Conservation (phyloP, 164 flowering plant genomes). For the Stephania yunnanensis region DNA sequence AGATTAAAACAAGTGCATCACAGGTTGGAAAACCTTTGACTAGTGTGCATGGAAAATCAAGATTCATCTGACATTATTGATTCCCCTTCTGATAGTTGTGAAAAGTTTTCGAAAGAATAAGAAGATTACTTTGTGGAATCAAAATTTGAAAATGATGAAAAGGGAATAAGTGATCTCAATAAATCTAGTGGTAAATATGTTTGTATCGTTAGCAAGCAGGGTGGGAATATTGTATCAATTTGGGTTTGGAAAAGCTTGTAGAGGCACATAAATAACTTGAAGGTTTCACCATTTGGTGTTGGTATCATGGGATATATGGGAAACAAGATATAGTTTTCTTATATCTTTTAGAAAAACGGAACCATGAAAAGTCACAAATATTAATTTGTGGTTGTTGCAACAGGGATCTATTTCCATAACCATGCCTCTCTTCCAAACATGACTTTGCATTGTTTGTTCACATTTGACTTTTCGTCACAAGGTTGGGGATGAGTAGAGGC, state of each 20-base stretch:
- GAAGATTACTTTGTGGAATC: slow-evolving; percentile 26
- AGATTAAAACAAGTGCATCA: slow-evolving; percentile 40
- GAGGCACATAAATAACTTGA: slow-evolving; percentile 74
- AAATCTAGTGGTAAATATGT: slow-evolving; percentile 48
- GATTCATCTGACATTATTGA: slow-evolving; percentile 34
- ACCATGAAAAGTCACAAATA: background rate
- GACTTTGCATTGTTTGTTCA: slow-evolving; percentile 89
- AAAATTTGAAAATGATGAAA: slow-evolving; percentile 19
- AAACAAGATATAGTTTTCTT: slow-evolving; percentile 58
- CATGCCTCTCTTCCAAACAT: slow-evolving; percentile 82
- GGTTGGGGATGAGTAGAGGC: slow-evolving; percentile 74
- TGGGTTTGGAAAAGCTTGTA: slow-evolving; percentile 82
- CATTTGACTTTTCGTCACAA: slow-evolving; percentile 91
- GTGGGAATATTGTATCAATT: slow-evolving; percentile 84
- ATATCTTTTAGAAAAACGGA: slow-evolving; percentile 1
- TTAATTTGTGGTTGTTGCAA: slow-evolving; percentile 2
- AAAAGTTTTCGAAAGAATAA: slow-evolving; percentile 40
- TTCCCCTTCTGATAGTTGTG: slow-evolving; percentile 40
- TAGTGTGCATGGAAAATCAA: slow-evolving; percentile 31
- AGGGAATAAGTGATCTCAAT: slow-evolving; percentile 2
- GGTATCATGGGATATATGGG: slow-evolving; percentile 99
- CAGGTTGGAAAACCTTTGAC: slow-evolving; percentile 55
- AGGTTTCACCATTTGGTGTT: slow-evolving; percentile 90
- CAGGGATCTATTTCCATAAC: slow-evolving; percentile 96
- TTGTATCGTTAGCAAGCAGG: slow-evolving; percentile 90